Base-by-base conservation (phyloP, 1,284 basidiomycete genomes). In the Fomitopsis schrenkii region DNA sequence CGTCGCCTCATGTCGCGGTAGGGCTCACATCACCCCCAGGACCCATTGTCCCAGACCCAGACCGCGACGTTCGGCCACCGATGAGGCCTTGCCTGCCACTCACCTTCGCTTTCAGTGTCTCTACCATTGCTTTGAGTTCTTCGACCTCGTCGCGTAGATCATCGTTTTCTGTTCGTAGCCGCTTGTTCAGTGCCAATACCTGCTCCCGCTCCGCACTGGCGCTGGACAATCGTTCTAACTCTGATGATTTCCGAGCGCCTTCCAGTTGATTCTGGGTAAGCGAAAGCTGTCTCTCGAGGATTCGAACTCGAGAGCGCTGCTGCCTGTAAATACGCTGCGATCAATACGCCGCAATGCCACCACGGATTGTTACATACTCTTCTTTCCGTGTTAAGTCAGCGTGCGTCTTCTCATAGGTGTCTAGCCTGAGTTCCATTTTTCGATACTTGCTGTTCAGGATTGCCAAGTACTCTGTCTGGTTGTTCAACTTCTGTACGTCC, bases 121-220 rank as follows among this genome's bases (percentile, higher is more conserved):
- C 88, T n/a, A 90, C 75, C 80, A 87, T 88, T 30, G 83, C 86
- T 59, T 80, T 82, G 74, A 91, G 73, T 68, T 93, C 90, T 64
- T 91, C 87, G 50, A 89, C 73, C 67, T 89, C 84, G 30, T 88
- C 86, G 59, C 79, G 80, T 63, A 89, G 67, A 19, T 83, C 79
- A 6, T 73, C 73, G 61, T 90, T 90, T 64, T 88, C 82, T 30
- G 83, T 82, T 35, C 77, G 76, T 55, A 92, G 68, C 60, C 75
- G 78, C 44, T 75, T 73, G 63, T 87, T 87, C 15, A 76, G 72
- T 35, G 77, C 72, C 40, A 72, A 75, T 46, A 90, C 69, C 26
- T 75, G 73, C 3, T 60, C 55, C 15, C 75, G 74, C 63, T 83
- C 82, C 62, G 84, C 83, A 2, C 72, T 68, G 10, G 76, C 76